Conservation (phyloP, 441 rosid species). For the Syzygium malaccense region DNA sequence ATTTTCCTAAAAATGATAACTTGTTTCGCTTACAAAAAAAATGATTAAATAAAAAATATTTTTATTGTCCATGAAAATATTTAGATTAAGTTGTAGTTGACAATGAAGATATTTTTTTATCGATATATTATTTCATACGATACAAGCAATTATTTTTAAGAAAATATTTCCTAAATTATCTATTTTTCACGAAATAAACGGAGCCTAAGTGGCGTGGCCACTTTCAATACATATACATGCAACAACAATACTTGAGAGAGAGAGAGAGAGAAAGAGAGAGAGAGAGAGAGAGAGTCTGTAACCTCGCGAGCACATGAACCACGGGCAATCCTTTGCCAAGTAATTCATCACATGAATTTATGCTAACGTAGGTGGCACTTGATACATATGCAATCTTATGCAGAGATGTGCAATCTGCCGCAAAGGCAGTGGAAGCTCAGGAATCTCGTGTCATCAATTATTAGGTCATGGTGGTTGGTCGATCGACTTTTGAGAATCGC, state of each 20-base stretch:
- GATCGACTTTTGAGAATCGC: background rate
- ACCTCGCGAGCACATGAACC: background rate
- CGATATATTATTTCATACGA: too few species aligned
- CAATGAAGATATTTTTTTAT: too few species aligned
- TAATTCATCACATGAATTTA: background rate
- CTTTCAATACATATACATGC: background rate
- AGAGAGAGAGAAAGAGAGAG: background rate
- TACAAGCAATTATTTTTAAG: too few species aligned
- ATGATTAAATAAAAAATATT: too few species aligned
- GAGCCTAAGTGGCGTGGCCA: background rate
- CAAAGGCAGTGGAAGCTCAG: background rate
- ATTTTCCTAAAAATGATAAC: too few species aligned
- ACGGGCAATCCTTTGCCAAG: background rate
- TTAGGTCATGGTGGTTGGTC: background rate
- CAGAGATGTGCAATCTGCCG: fast-evolving
- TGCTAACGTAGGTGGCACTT: too few species aligned
- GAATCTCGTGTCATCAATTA: background rate
- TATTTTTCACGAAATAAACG: too few species aligned
- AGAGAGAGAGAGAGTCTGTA: background rate
- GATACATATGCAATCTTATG: background rate
- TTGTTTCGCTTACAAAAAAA: too few species aligned
- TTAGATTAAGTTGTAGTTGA: too few species aligned
- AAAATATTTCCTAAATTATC: too few species aligned
- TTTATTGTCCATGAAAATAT: too few species aligned
- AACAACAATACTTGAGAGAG: too few species aligned